A percentile compares a stretch with the other conserved stretches of the same genome.
Conservation (phyloP, 495 filamentous ascomycete species). For the Friedmanniomyces simplex region DNA sequence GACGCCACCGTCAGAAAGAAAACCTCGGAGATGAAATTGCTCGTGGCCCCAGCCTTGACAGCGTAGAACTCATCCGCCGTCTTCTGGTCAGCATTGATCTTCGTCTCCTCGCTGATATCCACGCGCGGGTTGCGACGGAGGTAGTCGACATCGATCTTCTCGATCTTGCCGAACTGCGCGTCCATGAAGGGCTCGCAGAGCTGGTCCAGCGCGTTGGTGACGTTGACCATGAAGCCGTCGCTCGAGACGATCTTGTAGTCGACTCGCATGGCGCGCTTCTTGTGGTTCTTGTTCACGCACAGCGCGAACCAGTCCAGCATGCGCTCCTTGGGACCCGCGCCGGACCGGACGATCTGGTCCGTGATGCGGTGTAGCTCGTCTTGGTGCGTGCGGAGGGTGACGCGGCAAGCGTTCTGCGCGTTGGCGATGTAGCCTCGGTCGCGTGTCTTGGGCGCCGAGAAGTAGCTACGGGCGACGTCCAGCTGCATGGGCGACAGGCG, state of each 20-base stretch:
- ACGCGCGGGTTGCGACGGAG: conserved; percentile 71
- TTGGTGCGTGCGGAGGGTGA: conserved; percentile 73
- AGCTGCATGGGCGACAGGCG: conserved; percentile 78
- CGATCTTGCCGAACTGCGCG: conserved; percentile 76
- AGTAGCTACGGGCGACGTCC: conserved; percentile 72
- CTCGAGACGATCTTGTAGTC: conserved; percentile 70
- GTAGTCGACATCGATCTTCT: conserved; percentile 77
- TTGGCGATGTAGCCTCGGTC: conserved; percentile 52
- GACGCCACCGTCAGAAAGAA: conserved; percentile 90
- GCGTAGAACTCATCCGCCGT: conserved; percentile 74
- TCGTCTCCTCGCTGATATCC: conserved; percentile 84
- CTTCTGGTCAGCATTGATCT: conserved; percentile 87
- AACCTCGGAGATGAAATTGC: conserved; percentile 90
- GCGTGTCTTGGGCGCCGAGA: conserved; percentile 66
- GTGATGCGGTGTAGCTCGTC: conserved; percentile 65
- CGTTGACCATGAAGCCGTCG: conserved; percentile 94
- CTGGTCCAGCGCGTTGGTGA: conserved; percentile 72
- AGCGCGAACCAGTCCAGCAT: conserved; percentile 87
- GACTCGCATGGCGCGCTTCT: conserved; percentile 78
- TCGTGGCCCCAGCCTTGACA: conserved; percentile 53
- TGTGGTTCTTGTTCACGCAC: conserved; percentile 83
- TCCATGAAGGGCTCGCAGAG: conserved; percentile 98
- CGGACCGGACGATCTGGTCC: conserved; percentile 56
- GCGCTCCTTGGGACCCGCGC: conserved; percentile 46
- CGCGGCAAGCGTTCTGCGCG: conserved; percentile 70